These are phyloP conservation scores for Yamadazyma jaroonii DNA, from an alignment of 1,139 yeast genomes.

Conservation along the genomic window DNA sequence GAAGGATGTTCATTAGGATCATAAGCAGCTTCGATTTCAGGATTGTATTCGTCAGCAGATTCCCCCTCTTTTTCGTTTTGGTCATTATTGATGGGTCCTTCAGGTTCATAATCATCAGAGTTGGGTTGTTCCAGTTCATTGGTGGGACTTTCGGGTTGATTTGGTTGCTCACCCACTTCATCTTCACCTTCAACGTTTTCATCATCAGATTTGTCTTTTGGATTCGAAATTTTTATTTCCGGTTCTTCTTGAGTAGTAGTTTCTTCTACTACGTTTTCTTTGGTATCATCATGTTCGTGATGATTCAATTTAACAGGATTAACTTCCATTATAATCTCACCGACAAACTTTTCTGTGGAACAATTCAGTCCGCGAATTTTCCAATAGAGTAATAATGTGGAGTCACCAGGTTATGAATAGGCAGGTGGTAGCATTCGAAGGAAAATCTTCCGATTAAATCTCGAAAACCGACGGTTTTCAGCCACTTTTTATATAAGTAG, in stretches of 20 bases:
- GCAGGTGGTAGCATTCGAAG: no score
- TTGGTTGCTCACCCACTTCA: neutral
- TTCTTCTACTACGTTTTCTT: neutral
- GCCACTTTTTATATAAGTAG: no score
- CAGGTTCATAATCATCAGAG: conserved; percentile 5
- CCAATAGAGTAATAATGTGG: no score
- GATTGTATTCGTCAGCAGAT: conserved; percentile 2
- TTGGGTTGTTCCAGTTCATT: no score
- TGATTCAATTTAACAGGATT: conserved; percentile 3
- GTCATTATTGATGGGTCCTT: neutral
- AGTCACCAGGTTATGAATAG: no score
- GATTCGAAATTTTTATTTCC: neutral
- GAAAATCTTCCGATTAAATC: no score
- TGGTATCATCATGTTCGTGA: neutral
- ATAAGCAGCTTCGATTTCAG: conserved; percentile 7
- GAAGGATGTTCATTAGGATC: conserved; percentile 3
- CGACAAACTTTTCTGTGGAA: neutral
- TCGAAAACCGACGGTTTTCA: no score
- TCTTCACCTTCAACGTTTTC: neutral
- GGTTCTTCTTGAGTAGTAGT: neutral
- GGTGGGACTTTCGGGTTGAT: neutral
- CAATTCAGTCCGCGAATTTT: neutral
- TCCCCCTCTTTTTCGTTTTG: neutral
- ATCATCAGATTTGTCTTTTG: neutral
- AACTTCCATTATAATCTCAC: conserved; percentile 5